These are phyloP conservation scores for Diaporthe australafricana DNA, from an alignment of 2,329 filamentous ascomycete species.

Conservation along the genomic window DNA sequence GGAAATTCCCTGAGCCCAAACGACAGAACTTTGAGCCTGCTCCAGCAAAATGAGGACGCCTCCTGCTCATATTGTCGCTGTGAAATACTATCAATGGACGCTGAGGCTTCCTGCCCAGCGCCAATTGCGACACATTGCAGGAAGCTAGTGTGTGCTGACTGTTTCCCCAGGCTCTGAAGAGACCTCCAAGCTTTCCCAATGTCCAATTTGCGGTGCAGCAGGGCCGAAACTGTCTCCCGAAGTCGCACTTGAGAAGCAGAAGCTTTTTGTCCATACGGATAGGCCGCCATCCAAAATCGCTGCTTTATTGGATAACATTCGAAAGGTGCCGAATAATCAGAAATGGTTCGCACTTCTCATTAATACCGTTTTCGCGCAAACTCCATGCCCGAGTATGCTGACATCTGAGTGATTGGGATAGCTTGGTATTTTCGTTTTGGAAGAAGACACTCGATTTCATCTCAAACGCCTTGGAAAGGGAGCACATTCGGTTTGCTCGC, in stretches of 20 bases:
- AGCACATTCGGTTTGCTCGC: background rate
- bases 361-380: background rate
- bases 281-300: background rate
- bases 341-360: background rate
- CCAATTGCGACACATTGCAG: background rate
- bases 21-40: background rate
- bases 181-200: background rate
- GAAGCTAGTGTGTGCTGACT: background rate
- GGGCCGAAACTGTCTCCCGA: no score
- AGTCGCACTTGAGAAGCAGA: background rate
- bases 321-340: background rate
- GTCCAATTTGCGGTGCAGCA: background rate
- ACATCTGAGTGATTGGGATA: background rate
- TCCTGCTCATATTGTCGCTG: background rate
- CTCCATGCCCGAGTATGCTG: background rate
- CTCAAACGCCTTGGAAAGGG: background rate
- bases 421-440: constrained; percentile 18
- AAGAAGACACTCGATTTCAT: constrained; percentile 19
- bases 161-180: background rate
- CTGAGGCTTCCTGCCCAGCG: background rate
- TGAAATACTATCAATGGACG: background rate
- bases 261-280: background rate
- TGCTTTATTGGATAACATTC: background rate
- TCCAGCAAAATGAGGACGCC: constrained; percentile 1
- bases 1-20: background rate